Conservation (phyloP, 176 grass and related monocot genomes). For the Chrysopogon serrulatus region DNA sequence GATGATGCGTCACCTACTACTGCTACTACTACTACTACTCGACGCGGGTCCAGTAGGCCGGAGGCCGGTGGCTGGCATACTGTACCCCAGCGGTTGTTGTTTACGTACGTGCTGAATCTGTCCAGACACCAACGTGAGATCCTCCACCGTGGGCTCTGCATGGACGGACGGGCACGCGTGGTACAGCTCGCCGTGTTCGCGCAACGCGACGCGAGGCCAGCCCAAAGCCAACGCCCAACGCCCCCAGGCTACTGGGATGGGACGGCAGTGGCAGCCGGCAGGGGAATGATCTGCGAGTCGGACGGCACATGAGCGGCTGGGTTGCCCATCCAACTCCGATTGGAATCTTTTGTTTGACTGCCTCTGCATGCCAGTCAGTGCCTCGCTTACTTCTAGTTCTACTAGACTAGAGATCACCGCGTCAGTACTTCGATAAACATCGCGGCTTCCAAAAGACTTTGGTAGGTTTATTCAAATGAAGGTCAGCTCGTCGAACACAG, state of each 20-base stretch:
- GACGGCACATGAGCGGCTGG: conserved; percentile 11
- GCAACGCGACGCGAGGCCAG: conserved; percentile 18
- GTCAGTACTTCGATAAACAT: background rate
- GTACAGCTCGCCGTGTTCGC: conserved; percentile 4
- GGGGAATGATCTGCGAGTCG: background rate
- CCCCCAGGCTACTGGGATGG: background rate
- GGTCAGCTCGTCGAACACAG: background rate
- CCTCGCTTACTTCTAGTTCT: background rate
- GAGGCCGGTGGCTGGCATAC: background rate
- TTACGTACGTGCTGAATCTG: background rate
- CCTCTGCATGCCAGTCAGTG: background rate
- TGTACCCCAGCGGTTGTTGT: background rate
- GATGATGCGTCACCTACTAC: conserved; percentile 53
- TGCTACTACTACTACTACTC: too few relatives aligned
- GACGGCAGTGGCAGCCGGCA: background rate
- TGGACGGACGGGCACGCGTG: background rate
- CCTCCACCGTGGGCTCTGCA: background rate
- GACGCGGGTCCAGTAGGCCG: background rate
- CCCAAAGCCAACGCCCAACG: background rate
- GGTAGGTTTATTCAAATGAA: background rate
- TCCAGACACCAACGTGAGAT: background rate
- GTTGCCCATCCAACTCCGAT: background rate
- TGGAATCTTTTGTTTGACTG: conserved; percentile 17
- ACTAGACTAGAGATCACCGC: too few relatives aligned
- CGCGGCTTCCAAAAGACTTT: background rate